Base-by-base conservation (phyloP, 1,284 basidiomycete genomes). In the Cystobasidium slooffiae region DNA sequence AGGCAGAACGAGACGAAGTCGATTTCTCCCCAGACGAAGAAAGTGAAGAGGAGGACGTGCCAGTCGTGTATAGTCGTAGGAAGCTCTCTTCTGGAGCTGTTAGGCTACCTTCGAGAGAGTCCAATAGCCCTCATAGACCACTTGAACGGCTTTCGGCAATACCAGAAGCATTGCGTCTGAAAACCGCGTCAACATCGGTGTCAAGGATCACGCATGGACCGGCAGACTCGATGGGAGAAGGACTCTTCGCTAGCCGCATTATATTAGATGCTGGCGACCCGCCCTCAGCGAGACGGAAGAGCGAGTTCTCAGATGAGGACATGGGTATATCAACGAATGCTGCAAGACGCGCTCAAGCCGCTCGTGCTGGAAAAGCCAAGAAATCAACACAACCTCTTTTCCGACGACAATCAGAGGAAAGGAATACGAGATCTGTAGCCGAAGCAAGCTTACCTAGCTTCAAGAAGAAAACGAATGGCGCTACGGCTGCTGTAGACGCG, bases 141-240 rank as follows among this genome's bases (percentile, higher is more conserved):
- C n/a, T 22, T 24, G 16, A 22, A 14, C 44, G 44, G 5, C 46
- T 66, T 24, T 52, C 10, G 8, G 64, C 47, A 12, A n/a, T 68
- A 22, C 66, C 66, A 8, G 66, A 56, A 7, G 43, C 66, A 1
- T 49, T 68, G n/a, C 52, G 55, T 22, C 41, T 55, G 3, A 31
- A 44, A 20, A 68, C 66, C 4, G 66, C 66, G 7, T 58, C 66
- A 8, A 58, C 51, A n/a, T 68, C 66, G 47, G 66, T 56, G 5
- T 56, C 53, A 14, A 44, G 6, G 8, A 24, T 58, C 22, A 59
- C 55, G 20, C 10, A 20, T 16, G 53, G 66, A 31, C 31, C 31
- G 31, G 31, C 31, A 31, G 31, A 31, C 31, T 31, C 31, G 31
- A 31, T 31, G 31, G 31, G 31, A 31, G 47, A 51, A 51, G 47